These are phyloP conservation scores for Nicotiana benthamiana DNA, from an alignment of 257 asterid species.

Conservation along the genomic window DNA sequence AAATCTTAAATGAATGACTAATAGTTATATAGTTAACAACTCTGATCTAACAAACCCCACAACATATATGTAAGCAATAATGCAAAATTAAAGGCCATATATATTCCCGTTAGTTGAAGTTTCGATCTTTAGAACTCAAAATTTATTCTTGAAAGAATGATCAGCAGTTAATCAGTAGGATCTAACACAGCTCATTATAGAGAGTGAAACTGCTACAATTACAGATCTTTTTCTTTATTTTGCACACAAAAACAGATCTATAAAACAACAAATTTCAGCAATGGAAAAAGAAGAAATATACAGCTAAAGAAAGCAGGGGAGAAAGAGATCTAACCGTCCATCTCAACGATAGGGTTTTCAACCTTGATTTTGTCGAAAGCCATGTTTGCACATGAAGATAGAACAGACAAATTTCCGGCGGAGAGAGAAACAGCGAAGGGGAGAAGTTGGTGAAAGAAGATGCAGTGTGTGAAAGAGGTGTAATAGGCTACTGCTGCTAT, in stretches of 20 bases:
- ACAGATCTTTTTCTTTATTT: neutral
- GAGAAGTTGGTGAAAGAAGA: neutral
- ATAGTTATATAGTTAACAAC: neutral
- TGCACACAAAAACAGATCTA: neutral
- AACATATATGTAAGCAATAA: neutral
- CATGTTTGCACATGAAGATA: constrained; percentile 25
- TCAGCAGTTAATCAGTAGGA: neutral
- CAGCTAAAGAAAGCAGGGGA: neutral
- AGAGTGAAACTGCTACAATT: neutral
- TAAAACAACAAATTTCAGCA: neutral
- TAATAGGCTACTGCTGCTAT: neutral
- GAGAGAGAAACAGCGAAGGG: neutral
- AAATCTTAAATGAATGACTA: neutral
- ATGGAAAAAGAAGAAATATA: neutral
- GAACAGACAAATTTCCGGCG: neutral
- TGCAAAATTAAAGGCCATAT: neutral
- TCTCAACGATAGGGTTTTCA: constrained; percentile 96
- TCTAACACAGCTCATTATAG: neutral
- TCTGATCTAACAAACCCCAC: neutral
- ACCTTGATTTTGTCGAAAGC: constrained; percentile 80
- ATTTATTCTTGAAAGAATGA: neutral
- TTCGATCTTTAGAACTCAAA: neutral
- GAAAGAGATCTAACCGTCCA: constrained; percentile 81
- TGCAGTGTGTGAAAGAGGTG: neutral
- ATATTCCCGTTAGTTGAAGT: neutral